Percentiles rank a stretch among this genome's conserved stretches.
Evolutionary conservation across 257 asterid genomes (phyloP).

Genomic region (Nicotiana otophora): DNA sequence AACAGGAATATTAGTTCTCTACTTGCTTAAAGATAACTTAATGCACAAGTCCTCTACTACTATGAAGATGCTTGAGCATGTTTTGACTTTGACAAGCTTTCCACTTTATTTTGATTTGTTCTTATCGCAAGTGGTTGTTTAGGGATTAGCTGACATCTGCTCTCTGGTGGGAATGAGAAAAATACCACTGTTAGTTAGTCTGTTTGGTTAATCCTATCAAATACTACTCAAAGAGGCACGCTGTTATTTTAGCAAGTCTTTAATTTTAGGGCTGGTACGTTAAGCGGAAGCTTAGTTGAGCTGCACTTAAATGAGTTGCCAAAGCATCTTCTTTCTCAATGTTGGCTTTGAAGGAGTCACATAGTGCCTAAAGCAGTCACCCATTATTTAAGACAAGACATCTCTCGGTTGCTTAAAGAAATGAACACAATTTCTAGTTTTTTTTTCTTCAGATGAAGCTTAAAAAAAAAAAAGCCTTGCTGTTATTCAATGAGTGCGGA

Average conservation of each 20-base stretch:
- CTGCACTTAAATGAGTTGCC: background rate
- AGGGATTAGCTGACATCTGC: background rate
- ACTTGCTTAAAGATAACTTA: constrained; percentile 6
- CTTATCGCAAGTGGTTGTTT: background rate
- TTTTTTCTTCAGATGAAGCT: background rate
- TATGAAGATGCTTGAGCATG: background rate
- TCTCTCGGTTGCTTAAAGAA: background rate
- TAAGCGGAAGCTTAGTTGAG: background rate
- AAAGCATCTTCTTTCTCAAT: background rate
- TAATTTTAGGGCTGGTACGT: background rate
- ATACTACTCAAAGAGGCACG: background rate
- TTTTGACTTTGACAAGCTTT: background rate
- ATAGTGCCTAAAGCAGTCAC: background rate
- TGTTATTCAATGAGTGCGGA: background rate
- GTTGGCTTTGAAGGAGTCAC: background rate
- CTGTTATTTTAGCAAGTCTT: background rate
- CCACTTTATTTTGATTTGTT: background rate
- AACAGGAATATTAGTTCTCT: background rate
- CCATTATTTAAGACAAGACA: background rate
- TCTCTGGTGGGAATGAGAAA: background rate
- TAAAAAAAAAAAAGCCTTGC: background rate
- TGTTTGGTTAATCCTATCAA: background rate
- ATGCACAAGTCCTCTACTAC: background rate
- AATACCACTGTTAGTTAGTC: background rate
- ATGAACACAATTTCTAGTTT: background rate